Percentiles rank a stretch among this genome's conserved stretches.
Evolutionary conservation across 2,329 filamentous ascomycete species (phyloP).

Genomic region (Cercospora sp.): DNA sequence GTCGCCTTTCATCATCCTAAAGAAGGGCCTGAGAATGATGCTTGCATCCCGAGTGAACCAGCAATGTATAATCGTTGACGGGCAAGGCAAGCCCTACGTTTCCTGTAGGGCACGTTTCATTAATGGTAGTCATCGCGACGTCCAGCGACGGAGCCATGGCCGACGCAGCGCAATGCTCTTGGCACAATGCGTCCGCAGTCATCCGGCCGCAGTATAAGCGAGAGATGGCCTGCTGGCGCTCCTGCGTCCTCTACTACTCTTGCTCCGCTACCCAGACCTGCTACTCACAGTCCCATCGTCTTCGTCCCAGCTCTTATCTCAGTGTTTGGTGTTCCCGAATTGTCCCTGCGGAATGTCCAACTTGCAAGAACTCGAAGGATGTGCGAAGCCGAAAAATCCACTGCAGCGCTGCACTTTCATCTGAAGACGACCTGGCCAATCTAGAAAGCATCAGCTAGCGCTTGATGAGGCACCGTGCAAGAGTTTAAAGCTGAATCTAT

Average conservation of each 20-base stretch:
- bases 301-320: background rate
- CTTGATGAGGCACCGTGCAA: background rate
- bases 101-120: background rate
- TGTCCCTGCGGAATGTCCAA: background rate
- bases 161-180: background rate
- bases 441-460: background rate
- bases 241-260: background rate
- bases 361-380: background rate
- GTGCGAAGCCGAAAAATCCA: background rate
- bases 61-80: background rate
- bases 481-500: background rate
- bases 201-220: constrained; percentile 6
- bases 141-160: background rate
- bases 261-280: background rate
- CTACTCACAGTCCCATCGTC: background rate
- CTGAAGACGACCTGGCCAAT: background rate
- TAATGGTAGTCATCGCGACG: background rate
- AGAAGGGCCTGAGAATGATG: background rate
- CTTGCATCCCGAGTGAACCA: background rate
- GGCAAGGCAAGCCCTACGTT: background rate
- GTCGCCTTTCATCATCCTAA: background rate
- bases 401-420: background rate
- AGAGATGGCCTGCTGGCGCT: background rate
- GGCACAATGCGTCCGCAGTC: background rate
- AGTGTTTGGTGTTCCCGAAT: background rate